Base-by-base conservation (phyloP, 2,329 filamentous ascomycete genomes). In the Penicillium sp. region DNA sequence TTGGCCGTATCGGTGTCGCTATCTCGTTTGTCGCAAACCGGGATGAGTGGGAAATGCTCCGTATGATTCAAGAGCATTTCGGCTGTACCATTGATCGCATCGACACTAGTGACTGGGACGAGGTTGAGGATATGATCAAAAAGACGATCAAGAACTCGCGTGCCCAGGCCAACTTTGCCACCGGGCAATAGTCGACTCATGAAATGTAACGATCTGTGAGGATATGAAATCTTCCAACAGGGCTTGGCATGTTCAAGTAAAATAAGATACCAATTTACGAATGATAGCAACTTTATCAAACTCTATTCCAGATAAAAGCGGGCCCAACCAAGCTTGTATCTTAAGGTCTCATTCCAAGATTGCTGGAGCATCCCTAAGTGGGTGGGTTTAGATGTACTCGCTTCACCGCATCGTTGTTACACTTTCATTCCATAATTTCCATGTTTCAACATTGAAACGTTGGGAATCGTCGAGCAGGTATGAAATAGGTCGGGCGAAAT, bases 11-110 rank as follows among this genome's bases (percentile, higher is more conserved):
- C 33, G 95, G 95, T 69, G 95, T 98, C 66, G 93, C 91, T 57
- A 93, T 99, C 72, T 96, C 90, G 63, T 97, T 99, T 68, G 91
- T 99, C 52, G 90, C 92, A 66, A 92, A 96, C 77, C 86, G 87
- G 71, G 85, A 84, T 65, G 95, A 91, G 73, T 98, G 87, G 83
- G 75, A 85, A 45, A 89, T 90, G 66, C 84, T 99, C 48, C 86
- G 86, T 65, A 78, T 84, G n/a, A 99, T 98, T 69, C 88, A 90
- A 57, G 77, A 83, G 14, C 88, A 90, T 73, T 97, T 96, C 75
- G 83, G 84, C 56, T 92, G 95, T 45, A 86, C 92, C 65, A 85
- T 97, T 58, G 86, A 91, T 47, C 87, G 88, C 64, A 85, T 99
- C 48, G 87, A 92, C 63, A 91, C 90, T 3, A 84, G 87, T 26